Evolutionary conservation across 495 filamentous ascomycete genomes (phyloP).

Genomic region (Staphylotrichum longicolle): DNA sequence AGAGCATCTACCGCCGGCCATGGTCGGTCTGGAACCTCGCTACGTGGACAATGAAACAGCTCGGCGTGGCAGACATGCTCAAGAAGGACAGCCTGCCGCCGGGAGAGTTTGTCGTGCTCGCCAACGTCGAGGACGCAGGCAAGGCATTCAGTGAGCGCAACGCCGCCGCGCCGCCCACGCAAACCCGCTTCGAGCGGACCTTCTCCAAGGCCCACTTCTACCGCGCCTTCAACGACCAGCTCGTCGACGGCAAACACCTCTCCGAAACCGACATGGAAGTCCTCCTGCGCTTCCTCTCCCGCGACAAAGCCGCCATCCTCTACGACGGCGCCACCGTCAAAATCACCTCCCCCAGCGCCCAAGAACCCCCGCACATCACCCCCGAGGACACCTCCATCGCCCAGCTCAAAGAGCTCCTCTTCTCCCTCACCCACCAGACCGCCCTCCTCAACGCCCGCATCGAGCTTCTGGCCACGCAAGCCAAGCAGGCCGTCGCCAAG

Average conservation of each 20-base stretch:
- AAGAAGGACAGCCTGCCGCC: slow-evolving; percentile 45
- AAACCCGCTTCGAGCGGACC: slow-evolving; percentile 58
- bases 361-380: slow-evolving; percentile 53
- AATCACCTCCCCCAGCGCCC: slow-evolving; percentile 48
- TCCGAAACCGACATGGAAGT: slow-evolving; percentile 66
- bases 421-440: slow-evolving; percentile 59
- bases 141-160: slow-evolving; percentile 40
- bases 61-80: slow-evolving; percentile 57
- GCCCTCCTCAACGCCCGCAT: slow-evolving; percentile 51
- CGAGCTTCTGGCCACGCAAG: slow-evolving; percentile 57
- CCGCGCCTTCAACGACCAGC: slow-evolving; percentile 52
- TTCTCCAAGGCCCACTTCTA: slow-evolving; percentile 65
- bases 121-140: slow-evolving; percentile 54
- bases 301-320: slow-evolving; percentile 62
- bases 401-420: slow-evolving; percentile 65
- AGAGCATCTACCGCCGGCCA: slow-evolving; percentile 62
- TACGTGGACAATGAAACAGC: slow-evolving; percentile 70
- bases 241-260: slow-evolving; percentile 53
- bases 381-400: slow-evolving; percentile 78
- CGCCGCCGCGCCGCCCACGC: not conserved
- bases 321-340: slow-evolving; percentile 74
- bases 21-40: slow-evolving; percentile 57
- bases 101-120: slow-evolving; percentile 58
- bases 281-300: slow-evolving; percentile 66
- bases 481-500: slow-evolving; percentile 62